Base-by-base conservation (phyloP, 768 basidiomycete genomes). In the Suillus tomentosus region DNA sequence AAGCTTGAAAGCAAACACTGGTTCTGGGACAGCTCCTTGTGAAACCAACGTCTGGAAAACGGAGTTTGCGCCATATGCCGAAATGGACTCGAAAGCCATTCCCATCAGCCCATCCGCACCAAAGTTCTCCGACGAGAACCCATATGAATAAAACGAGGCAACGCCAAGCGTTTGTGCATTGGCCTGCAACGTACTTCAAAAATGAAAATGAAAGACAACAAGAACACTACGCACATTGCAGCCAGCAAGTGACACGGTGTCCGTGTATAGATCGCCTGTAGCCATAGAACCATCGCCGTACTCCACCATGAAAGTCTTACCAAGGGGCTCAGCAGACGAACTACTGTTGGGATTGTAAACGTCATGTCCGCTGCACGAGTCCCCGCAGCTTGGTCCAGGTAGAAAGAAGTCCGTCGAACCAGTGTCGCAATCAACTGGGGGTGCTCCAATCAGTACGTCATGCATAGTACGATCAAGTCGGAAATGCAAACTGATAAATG, bases 201-300 rank as follows among this genome's bases (percentile, higher is more conserved):
- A n/a, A 60, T 47, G 4, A 19, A 17, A 31, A 63, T 27, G 15
- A 37, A 39, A 4, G 22, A 48, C 42, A 42, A 65, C 63, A 27
- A 75, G 19, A 10, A 24, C 37, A 27, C 3, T 8, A 64, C 72
- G 22, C 27, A 75, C 73, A 5, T 58, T 57, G n/a, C 66, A 62
- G 17, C 78, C 79, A n/a, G 71, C 75, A 42, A 84, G 65, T 40
- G 66, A 68, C n/a, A 84, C 79, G 1, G 70, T 72, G 62, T 84
- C 83, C 24, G 71, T 34, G 34, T 79, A 83, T 34, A 79, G 68
- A 40, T 71, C 66, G 2, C 84, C 83, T 22, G 63, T 60, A 17
- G 80, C 79, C 8, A 71, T 67, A 5, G 80, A 80, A 6, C 79
- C 79, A 62, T 85, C 82, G 3, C 78, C 82, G 59, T 83, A 85